A percentile compares a stretch with the other conserved stretches of the same genome.
phyloP scores from a whole-genome alignment of 1,139 yeast genomes.

The Lodderomyces oxycetoniae region DNA sequence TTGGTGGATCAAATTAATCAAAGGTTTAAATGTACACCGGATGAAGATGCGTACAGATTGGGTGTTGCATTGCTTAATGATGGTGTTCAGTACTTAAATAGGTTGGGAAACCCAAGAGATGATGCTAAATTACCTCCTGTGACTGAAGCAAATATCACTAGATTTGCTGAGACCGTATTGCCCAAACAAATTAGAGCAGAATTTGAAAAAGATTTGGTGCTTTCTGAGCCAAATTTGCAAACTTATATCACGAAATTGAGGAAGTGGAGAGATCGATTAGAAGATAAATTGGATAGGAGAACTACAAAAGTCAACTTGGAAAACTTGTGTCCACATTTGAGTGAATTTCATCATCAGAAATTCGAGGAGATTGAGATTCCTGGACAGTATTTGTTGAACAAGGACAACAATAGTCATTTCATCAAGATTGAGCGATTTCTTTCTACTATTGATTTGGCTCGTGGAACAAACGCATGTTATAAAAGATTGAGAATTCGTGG shows the following conservation, averaged over 20 bases:
- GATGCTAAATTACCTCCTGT: constrained; percentile 87
- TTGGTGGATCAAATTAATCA: constrained; percentile 93
- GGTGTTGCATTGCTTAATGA: constrained; percentile 91
- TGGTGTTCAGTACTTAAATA: constrained; percentile 82
- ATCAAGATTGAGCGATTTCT: constrained; percentile 89
- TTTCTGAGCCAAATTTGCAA: constrained; percentile 84
- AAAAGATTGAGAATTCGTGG: constrained; percentile 88
- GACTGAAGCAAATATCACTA: constrained; percentile 82
- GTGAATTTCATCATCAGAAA: constrained; percentile 96
- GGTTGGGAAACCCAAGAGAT: constrained; percentile 80
- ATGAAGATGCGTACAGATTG: constrained; percentile 92
- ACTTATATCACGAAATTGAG: constrained; percentile 78
- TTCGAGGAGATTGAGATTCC: constrained; percentile 98
- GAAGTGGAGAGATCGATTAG: constrained; percentile 90
- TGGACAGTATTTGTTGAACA: constrained; percentile 84
- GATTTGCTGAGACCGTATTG: constrained; percentile 89
- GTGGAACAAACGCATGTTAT: constrained; percentile 92
- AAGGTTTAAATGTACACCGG: constrained; percentile 89
- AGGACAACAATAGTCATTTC: constrained; percentile 82
- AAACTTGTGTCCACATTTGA: constrained; percentile 87
- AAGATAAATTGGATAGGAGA: constrained; percentile 83
- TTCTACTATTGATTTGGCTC: constrained; percentile 81
- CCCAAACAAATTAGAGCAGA: constrained; percentile 89
- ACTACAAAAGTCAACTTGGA: constrained; percentile 77
- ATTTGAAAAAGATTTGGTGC: constrained; percentile 86